Base-by-base conservation (phyloP, 306 rosid genomes). In the Arachis stenosperma region DNA sequence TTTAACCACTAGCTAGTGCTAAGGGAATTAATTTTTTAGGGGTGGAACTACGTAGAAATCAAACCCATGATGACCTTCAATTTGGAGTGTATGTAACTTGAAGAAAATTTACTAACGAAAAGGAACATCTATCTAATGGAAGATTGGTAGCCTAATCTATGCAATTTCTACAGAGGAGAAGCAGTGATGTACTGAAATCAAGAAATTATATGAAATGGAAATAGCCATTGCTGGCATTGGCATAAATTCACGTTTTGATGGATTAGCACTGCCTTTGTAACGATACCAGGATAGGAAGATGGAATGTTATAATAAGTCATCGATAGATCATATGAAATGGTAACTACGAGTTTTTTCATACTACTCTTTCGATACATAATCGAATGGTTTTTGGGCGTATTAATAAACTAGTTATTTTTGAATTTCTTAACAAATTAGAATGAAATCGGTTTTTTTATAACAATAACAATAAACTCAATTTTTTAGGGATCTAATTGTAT, bases 11-110 rank as follows among this genome's bases (percentile, higher is more conserved):
- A 33, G 37, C 3, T 33, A 33, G 37, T 33, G 37, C 4, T 73
- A 9, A 73, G 70, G 10, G 29, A 15, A 61, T 14, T 50, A 62
- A 50, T 58, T 73, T 61, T 36, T 22, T 27, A 36, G 33, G 8
- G 61, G 36, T 37, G 41, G 17, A 40, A 52, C 22, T 17, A 2
- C 27, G n/a, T 54, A 40, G 64, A 55, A 55, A 42, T 6, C 9
- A 42, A 8, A 42, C 29, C 6, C 27, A 1, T 22, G 27, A 22
- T 22, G 27, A 22, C 27, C 27, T 22, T 22, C 27, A 22, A 22
- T 22, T 22, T 22, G 27, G 27, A 22, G 27, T 22, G 27, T 22
- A 22, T 22, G 27, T 22, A 22, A 22, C 27, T 22, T 22, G 1
- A 1, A 17, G 17, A 17, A 17, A 17, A 17, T 17, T 17, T 17